Evolutionary conservation across 1,284 basidiomycete species (phyloP), one percentile per base, ranked within the genome.

Genomic region (Naganishia sp.): DNA sequence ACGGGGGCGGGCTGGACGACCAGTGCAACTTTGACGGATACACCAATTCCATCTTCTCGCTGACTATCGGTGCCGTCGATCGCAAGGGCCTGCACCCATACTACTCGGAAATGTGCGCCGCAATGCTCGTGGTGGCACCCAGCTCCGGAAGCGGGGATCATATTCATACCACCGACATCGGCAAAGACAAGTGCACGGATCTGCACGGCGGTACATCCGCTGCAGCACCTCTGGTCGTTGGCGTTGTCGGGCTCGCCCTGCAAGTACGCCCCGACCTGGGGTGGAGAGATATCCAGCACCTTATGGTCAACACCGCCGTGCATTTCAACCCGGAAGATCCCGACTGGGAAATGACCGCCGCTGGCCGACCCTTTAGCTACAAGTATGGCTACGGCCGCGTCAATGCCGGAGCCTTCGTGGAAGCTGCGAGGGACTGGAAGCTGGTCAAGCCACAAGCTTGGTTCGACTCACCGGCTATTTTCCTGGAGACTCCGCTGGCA

Each of bases 1-100:
- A 99, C 76, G 96, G 96, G 25, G 96, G 92, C 28, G 86, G 86
- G 3, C 84, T 85, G 60, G 92, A 90, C 39, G 96, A 99, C 77
- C 96, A 99, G 80, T 99, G 96, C 83, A 99, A 99, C 79, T 99
- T 99, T 77, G 96, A 99, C 73, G 96, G 96, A 6, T 99, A 99
- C 79, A 99, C 96, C 42, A 99, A 99, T 77, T 92, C 90, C 71
- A 96, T 98, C 70, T 98, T 94, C 81, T 93, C 90, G 6, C 88
- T 99, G 64, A 99, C 96, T 0, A 92, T 99, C 36, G 90, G 93
- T 10, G 92, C 96, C 0, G 84, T 97, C 66, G 95, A 99, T 75
- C 86, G 90, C 75, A 90, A 91, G 75, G 95, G 94, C 11, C 81
- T 92, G 48, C 95, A 97, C 76, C 96, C 96, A 6, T 94, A 90